Percentiles rank a stretch among this genome's conserved stretches.
Evolutionary conservation across 2,329 filamentous ascomycete genomes (phyloP).

Genomic region (Salinomyces thailandicus): DNA sequence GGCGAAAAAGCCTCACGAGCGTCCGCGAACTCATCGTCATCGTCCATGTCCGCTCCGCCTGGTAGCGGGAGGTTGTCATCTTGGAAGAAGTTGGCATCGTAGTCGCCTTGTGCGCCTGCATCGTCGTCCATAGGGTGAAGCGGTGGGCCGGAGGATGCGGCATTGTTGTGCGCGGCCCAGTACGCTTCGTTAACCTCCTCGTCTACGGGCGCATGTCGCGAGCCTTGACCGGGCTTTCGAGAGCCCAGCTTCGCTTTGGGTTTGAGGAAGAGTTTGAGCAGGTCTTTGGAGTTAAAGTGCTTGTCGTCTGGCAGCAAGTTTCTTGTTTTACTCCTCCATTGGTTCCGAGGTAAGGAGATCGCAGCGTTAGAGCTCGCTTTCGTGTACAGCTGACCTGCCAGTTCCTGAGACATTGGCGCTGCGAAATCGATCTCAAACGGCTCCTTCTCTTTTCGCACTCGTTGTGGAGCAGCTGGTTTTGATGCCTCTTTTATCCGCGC

Average conservation of each 20-base stretch:
- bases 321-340: constrained; percentile 87
- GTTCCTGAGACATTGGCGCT: constrained; percentile 57
- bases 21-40: constrained; percentile 67
- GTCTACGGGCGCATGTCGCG: constrained; percentile 44
- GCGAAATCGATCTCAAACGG: constrained; percentile 89
- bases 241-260: constrained; percentile 76
- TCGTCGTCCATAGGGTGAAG: constrained; percentile 35
- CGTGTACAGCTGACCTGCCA: constrained; percentile 71
- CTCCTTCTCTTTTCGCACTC: constrained; percentile 93
- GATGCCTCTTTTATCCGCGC: constrained; percentile 69
- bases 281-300: constrained; percentile 88
- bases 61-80: constrained; percentile 64
- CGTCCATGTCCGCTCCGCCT: constrained; percentile 53
- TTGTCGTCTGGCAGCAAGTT: constrained; percentile 96
- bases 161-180: constrained; percentile 59
- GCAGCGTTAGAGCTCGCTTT: constrained; percentile 67
- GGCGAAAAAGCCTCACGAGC: constrained; percentile 71
- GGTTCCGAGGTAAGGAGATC: constrained; percentile 81
- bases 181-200: constrained; percentile 91
- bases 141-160: constrained; percentile 22
- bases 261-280: constrained; percentile 86
- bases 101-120: constrained; percentile 60
- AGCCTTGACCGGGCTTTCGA: constrained; percentile 39
- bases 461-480: constrained; percentile 47
- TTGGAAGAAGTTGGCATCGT: constrained; percentile 96